Evolutionary conservation across 2,329 filamentous ascomycete genomes (phyloP).

Genomic region (Dactylonectria macrodidyma): DNA sequence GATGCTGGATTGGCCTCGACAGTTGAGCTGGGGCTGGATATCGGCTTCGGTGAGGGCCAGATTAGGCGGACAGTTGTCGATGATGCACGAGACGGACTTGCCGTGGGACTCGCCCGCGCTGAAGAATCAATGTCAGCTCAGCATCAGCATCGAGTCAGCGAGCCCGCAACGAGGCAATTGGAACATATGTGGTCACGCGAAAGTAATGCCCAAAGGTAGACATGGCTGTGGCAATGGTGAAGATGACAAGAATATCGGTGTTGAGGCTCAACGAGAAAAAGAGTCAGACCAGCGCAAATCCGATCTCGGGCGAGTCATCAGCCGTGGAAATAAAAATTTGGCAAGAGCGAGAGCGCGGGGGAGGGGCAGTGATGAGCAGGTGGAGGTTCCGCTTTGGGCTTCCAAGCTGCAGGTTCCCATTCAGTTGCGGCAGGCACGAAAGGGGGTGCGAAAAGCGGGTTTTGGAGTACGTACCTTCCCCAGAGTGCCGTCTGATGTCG

Average conservation of each 20-base stretch:
- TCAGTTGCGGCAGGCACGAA: too few relatives aligned
- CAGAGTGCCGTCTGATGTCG: slow-evolving; percentile 20
- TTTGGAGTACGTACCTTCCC: background rate
- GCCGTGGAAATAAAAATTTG: slow-evolving; percentile 12
- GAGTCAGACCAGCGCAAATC: slow-evolving; percentile 15
- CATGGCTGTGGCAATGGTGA: slow-evolving; percentile 66
- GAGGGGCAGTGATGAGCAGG: slow-evolving; percentile 30
- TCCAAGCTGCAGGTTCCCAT: background rate
- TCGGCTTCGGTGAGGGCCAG: slow-evolving; percentile 87
- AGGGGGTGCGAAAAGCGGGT: background rate
- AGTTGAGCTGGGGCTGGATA: slow-evolving; percentile 95
- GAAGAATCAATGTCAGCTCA: background rate
- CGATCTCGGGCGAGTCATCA: slow-evolving; percentile 31
- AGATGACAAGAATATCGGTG: slow-evolving; percentile 15
- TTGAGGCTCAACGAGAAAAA: slow-evolving; percentile 27
- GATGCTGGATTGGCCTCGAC: slow-evolving; percentile 89
- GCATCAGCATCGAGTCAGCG: background rate
- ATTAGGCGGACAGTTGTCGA: slow-evolving; percentile 92
- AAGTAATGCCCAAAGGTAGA: slow-evolving; percentile 84
- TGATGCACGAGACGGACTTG: slow-evolving; percentile 92
- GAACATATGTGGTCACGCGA: slow-evolving; percentile 75
- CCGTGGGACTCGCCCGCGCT: slow-evolving; percentile 81
- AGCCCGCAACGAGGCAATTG: slow-evolving; percentile 1
- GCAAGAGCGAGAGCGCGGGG: slow-evolving; percentile 30
- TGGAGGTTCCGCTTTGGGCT: slow-evolving; percentile 13